A percentile compares a stretch with the other conserved stretches of the same genome.
These are phyloP conservation scores for Hibiscus mutabilis DNA, from an alignment of 345 rosid genomes.

Conservation along the genomic window DNA sequence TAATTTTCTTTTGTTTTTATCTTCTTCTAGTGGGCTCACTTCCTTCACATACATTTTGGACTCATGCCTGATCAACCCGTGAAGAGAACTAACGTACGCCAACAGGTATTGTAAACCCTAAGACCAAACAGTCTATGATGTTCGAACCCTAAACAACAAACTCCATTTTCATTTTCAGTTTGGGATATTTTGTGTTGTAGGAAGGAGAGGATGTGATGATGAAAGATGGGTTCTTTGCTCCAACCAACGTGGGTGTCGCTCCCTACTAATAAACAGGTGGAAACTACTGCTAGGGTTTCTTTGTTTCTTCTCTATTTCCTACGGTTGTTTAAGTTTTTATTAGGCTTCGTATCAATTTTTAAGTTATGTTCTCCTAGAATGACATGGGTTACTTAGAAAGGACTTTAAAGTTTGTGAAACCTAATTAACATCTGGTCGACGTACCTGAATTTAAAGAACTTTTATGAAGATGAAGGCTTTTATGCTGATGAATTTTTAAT, in stretches of 20 bases:
- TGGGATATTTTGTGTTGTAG: constrained; percentile 23
- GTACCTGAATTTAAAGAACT: background rate
- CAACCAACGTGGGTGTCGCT: constrained; percentile 62
- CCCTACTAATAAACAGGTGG: constrained; percentile 37
- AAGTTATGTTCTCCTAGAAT: background rate
- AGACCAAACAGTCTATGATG: background rate
- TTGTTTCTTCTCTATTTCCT: background rate
- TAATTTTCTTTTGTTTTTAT: background rate
- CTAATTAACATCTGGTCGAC: background rate
- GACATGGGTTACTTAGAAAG: background rate
- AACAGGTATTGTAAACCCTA: constrained; percentile 37
- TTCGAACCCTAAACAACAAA: background rate
- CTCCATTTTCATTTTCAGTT: background rate
- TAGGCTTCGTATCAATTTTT: background rate
- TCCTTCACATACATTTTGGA: constrained; percentile 94
- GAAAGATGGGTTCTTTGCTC: constrained; percentile 74
- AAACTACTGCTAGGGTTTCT: constrained; percentile 12
- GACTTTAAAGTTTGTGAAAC: background rate
- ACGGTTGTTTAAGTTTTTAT: background rate
- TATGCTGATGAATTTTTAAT: constrained; percentile 4
- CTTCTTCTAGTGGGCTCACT: constrained; percentile 84
- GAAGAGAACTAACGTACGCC: constrained; percentile 80
- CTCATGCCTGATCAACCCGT: constrained; percentile 96
- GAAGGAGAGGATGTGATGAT: constrained; percentile 67
- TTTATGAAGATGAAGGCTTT: constrained; percentile 12